Evolutionary conservation across 441 rosid genomes (phyloP), one percentile per base, ranked within the genome.

Genomic region (Omphalea diandra): DNA sequence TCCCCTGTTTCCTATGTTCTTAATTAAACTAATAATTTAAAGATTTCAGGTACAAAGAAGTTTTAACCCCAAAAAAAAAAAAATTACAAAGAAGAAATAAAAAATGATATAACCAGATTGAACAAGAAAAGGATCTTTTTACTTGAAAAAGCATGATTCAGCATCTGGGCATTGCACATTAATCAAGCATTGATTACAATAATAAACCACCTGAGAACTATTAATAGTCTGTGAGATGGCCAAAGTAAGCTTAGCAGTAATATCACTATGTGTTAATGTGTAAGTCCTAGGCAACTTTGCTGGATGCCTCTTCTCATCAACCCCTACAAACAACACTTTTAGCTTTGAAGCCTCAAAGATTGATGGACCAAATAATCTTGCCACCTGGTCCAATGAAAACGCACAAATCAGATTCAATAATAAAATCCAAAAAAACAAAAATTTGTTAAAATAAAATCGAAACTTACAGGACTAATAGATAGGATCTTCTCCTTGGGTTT

Each of bases 281-380:
- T 91, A 94, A 60, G 97, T 86, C 77, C 97, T 94, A 1, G 97
- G 89, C 6, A 94, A 81, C 47, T 86, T 85, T 77, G 89, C 90
- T 6, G 97, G 98, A 73, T 94, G 97, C 77, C 90, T 94, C 85
- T 85, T 79, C 76, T 91, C 97, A 79, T 94, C 98, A 59, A 87
- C 90, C 2, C 98, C 98, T 69, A 91, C 75, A 76, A 91, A 88
- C 77, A 94, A 70, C 20, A 94, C 98, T 79, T 90, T 91, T 74
- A 94, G 75, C 81, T 94, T 91, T 55, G 98, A 90, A 8, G 98
- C 89, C 75, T 94, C 97, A 70, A 94, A 94, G 32, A 91, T 88
- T 0, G 97, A 87, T 5, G 97, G 97, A 79, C 98, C 98, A 76
- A 94, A 94, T 73, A 91, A 80, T 60, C 98, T 89, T 66, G 93